phyloP scores from a whole-genome alignment of 352 stramenopile species.

The Phytophthora hybrid region DNA sequence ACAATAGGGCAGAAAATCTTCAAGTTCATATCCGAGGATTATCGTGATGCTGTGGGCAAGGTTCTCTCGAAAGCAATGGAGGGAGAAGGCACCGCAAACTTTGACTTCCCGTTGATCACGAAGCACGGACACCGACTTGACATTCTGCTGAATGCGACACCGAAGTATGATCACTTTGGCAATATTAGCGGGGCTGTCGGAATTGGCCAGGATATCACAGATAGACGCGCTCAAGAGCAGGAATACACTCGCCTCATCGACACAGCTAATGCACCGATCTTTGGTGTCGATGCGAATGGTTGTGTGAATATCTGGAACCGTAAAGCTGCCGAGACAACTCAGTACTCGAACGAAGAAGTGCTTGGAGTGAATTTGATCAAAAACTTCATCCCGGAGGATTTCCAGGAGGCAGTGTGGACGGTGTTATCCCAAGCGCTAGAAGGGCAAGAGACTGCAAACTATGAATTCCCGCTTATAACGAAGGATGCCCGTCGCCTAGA shows the following conservation, averaged over 20 bases:
- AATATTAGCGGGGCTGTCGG: conserved; percentile 72
- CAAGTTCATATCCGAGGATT: conserved; percentile 73
- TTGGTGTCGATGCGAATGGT: conserved; percentile 46
- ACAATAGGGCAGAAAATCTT: conserved; percentile 82
- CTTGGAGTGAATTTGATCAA: conserved; percentile 53
- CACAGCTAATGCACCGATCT: conserved; percentile 64
- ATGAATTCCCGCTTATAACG: conserved; percentile 20
- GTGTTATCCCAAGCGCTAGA: conserved; percentile 18
- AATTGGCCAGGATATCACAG: conserved; percentile 83
- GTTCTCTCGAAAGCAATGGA: conserved; percentile 51
- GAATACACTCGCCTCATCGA: conserved; percentile 39
- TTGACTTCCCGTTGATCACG: conserved; percentile 74
- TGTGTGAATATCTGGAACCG: conserved; percentile 73
- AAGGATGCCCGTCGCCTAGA: conserved; percentile 47
- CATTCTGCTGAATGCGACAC: conserved; percentile 69
- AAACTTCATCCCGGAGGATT: conserved; percentile 41
- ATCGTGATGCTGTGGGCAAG: conserved; percentile 37
- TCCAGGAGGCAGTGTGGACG: conserved; percentile 42
- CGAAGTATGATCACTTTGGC: conserved; percentile 69
- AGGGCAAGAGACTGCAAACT: conserved; percentile 17
- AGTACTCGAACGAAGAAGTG: conserved; percentile 59
- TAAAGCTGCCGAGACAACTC: conserved; percentile 68
- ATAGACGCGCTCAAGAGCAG: conserved; percentile 46
- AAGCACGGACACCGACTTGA: conserved; percentile 57
- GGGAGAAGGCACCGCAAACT: conserved; percentile 61